phyloP scores from a whole-genome alignment of 2,329 filamentous ascomycete species.

The Aspergillus sp. region DNA sequence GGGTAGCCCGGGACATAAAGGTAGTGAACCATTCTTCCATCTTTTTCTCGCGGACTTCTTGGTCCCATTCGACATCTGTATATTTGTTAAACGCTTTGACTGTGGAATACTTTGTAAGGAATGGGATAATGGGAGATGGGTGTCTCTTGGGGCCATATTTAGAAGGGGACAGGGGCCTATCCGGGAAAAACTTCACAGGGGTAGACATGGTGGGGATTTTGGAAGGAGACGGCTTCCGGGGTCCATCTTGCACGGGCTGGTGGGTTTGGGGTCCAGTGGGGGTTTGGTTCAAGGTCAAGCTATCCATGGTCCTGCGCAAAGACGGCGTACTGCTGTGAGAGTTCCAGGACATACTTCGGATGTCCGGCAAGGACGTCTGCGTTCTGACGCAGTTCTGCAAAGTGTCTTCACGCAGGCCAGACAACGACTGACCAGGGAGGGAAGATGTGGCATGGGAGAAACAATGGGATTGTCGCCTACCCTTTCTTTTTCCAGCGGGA shows the following conservation, averaged over 20 bases:
- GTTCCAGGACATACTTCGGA: background rate
- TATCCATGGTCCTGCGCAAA: slow-evolving; percentile 4
- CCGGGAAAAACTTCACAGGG: slow-evolving; percentile 33
- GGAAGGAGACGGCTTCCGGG: slow-evolving; percentile 8
- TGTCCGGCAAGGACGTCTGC: background rate
- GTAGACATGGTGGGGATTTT: slow-evolving; percentile 16
- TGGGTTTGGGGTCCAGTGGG: slow-evolving; percentile 7
- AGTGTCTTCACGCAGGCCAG: slow-evolving; percentile 1
- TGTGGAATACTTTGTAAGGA: slow-evolving; percentile 68
- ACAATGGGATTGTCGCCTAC: slow-evolving; percentile 40
- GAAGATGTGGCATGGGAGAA: slow-evolving; percentile 16
- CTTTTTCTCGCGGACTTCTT: slow-evolving; percentile 64
- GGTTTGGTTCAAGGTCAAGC: slow-evolving; percentile 4
- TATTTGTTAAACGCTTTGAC: slow-evolving; percentile 46
- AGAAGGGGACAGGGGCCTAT: slow-evolving; percentile 11
- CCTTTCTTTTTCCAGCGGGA: slow-evolving; percentile 42
- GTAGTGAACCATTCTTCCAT: slow-evolving; percentile 67
- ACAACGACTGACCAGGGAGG: slow-evolving; percentile 6
- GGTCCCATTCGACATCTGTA: slow-evolving; percentile 53
- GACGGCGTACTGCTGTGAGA: slow-evolving; percentile 2
- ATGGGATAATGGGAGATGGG: slow-evolving; percentile 37
- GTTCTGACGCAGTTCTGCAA: background rate
- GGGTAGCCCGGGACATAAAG: slow-evolving; percentile 64
- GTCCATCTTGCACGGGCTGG: slow-evolving; percentile 6
- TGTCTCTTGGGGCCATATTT: slow-evolving; percentile 31